phyloP scores from a whole-genome alignment of 2,329 filamentous ascomycete genomes.

The Rachicladosporium sp. region DNA sequence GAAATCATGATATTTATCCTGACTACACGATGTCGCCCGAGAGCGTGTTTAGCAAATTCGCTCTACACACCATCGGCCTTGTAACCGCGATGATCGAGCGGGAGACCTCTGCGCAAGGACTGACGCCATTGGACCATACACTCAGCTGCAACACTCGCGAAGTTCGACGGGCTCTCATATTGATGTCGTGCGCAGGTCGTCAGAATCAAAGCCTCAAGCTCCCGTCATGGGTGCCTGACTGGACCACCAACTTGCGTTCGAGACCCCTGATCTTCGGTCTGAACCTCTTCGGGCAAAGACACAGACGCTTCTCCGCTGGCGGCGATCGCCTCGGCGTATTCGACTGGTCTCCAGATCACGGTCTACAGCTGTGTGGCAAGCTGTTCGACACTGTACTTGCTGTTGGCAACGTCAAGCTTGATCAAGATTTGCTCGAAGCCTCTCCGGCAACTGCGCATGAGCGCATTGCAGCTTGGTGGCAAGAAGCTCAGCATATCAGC shows the following conservation, averaged over 20 bases:
- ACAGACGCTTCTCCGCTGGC: slow-evolving; percentile 13
- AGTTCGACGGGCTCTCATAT: slow-evolving; percentile 14
- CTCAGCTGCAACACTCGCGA: slow-evolving; percentile 6
- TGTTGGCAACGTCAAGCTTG: slow-evolving; percentile 11
- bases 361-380: slow-evolving; percentile 16
- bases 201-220: slow-evolving; percentile 14
- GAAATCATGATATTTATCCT: slow-evolving; percentile 14
- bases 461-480: slow-evolving; percentile 15
- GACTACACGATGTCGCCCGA: slow-evolving; percentile 16
- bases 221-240: slow-evolving; percentile 16
- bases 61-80: slow-evolving; percentile 14
- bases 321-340: slow-evolving; percentile 13
- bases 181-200: slow-evolving; percentile 18
- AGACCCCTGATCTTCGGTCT: slow-evolving; percentile 18
- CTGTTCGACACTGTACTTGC: slow-evolving; percentile 16
- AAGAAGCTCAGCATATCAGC: slow-evolving; percentile 14
- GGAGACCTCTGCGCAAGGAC: background rate
- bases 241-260: slow-evolving; percentile 14
- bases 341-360: slow-evolving; percentile 16
- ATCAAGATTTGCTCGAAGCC: slow-evolving; percentile 1
- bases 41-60: slow-evolving; percentile 19
- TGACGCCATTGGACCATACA: slow-evolving; percentile 1
- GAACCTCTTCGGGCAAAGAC: background rate
- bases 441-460: slow-evolving; percentile 3
- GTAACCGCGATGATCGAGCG: slow-evolving; percentile 9